Evolutionary conservation across 176 grass and related monocot genomes (phyloP).

Genomic region (Avena sativa): DNA sequence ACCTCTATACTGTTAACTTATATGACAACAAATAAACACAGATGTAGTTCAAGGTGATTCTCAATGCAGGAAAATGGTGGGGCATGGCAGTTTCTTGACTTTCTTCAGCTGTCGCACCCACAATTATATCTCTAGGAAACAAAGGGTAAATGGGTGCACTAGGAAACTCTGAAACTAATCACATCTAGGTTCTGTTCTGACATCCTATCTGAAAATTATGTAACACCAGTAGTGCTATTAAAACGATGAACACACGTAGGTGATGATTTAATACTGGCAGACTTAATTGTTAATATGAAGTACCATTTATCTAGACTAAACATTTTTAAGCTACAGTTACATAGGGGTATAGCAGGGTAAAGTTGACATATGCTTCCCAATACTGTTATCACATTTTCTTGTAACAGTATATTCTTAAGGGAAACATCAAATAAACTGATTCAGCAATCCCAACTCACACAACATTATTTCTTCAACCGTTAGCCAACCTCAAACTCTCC

Average conservation of each 20-base stretch:
- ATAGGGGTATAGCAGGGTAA: background rate
- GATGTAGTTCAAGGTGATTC: background rate
- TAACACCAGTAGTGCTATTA: background rate
- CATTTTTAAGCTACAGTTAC: constrained; percentile 6
- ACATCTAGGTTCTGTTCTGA: background rate
- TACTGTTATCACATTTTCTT: background rate
- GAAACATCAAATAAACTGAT: background rate
- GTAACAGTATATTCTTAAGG: background rate
- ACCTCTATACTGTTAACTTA: no score
- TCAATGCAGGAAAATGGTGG: background rate
- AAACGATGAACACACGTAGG: background rate
- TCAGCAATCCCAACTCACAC: background rate
- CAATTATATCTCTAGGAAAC: constrained; percentile 2
- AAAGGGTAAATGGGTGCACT: constrained; percentile 29
- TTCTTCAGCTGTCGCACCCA: background rate
- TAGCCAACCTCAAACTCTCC: background rate
- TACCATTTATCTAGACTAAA: background rate
- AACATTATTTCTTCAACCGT: background rate
- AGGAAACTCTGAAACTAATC: background rate
- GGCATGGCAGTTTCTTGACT: background rate
- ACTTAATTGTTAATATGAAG: background rate
- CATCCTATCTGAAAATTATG: background rate
- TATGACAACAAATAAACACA: background rate
- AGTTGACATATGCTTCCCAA: constrained; percentile 16
- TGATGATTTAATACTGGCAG: background rate